Base-by-base conservation (phyloP, 345 rosid species). In the Firmiana major region DNA sequence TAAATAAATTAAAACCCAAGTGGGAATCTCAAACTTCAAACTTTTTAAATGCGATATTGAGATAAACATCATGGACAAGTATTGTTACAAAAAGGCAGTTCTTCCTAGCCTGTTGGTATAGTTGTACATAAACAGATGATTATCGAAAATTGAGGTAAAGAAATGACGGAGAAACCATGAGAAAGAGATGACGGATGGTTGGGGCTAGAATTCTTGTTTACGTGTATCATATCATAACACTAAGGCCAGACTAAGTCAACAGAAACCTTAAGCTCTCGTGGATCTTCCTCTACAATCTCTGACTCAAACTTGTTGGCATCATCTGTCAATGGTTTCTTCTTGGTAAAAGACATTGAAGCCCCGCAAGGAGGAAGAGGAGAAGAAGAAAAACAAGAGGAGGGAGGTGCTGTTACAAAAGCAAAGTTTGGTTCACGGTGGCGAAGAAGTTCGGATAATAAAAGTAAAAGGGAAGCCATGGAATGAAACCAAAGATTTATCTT, bases 401-500 rank as follows among this genome's bases (percentile, higher is more conserved):
- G 54, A 11, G 17, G 58, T 6, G 46, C 24, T 2, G 66, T 24
- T 42, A 3, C 51, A 53, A 64, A 64, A 65, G 78, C 72, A 5
- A 64, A 53, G 59, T 53, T 67, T 8, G 75, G 75, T 34, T 77
- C 74, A 42, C 19, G 73, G 55, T 55, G 79, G 21, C 75, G 79
- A 58, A 77, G 53, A 43, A 77, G 66, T 58, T 68, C 57, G 45
- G 79, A 77, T 31, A 77, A 67, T 13, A 77, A 11, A 43, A 77
- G 79, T 28, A 77, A 28, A 57, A 77, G 79, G 68, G 79, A 77
- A 64, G 75, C 67, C 82, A 59, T 55, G 73, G 58, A 42, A 43
- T 45, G 53, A 67, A 24, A 40, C 42, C 42, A 40, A 68, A 68
- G 73, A 68, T 11, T n/a, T 7, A 8, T 21, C 26, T 66, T 40